Evolutionary conservation across 441 rosid species (phyloP), one percentile per base, ranked within the genome.

Genomic region (Corymbia calophylla): DNA sequence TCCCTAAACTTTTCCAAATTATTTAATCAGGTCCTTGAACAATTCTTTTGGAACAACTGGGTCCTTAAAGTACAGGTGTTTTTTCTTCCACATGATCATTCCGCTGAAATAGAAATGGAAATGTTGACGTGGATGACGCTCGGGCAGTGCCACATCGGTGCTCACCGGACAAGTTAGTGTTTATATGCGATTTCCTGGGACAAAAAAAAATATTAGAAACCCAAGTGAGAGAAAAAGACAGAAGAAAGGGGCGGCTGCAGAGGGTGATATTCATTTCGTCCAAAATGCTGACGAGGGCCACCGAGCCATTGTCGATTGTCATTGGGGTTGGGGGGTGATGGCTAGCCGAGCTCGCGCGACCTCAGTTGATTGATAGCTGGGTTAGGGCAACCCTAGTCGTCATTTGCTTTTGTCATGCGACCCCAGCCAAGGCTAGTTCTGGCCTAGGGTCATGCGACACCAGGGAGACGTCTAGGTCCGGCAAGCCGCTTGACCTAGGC

Each of bases 341-440:
- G 15, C 68, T 0, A 29, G 68, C 32, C 9, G 9, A 62, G 70
- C 18, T 29, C 0, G 5, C 8, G 0, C 0, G 2, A 14, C 35
- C 35, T 29, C 29, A 29, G 17, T 0, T 1, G 0, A 12, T 31
- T 3, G 44, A 31, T 66, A 66, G 77, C 0, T 2, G 0, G 3
- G 23, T 8, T 4, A 16, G 77, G 23, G 5, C 32, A 62, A 29
- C 70, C 32, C 32, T 62, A 56, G 62, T 56, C 56, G 25, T 55
- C 60, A 8, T 25, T 19, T 25, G 3, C 60, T 55, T 5, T 8
- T 9, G 60, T 55, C 9, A 55, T 55, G 25, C 60, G 1, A 19
- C 27, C 25, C 9, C 11, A 3, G 60, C 60, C 56, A 53, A 53
- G 18, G 64, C 64, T 25, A 11, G n/a, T 27, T 58, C n/a, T 58